Evolutionary conservation across 345 rosid genomes (phyloP).

Genomic region (Trapa bicornis): DNA sequence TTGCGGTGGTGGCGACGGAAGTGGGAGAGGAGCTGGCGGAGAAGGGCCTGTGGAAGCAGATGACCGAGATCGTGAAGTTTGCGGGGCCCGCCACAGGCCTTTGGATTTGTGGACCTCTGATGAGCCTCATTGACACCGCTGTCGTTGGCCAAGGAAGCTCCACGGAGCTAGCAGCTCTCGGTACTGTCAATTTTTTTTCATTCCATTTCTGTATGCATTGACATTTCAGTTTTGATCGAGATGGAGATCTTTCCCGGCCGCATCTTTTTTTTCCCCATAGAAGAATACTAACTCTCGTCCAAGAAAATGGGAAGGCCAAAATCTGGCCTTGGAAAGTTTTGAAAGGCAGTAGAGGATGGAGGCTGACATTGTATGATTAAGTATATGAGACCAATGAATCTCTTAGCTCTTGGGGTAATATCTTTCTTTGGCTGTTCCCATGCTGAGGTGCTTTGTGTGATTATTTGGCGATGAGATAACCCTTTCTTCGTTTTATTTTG

Average conservation of each 20-base stretch:
- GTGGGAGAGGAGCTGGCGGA: no score
- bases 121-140: no score
- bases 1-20: no score
- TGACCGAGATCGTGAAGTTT: no score
- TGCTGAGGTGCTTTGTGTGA: background rate
- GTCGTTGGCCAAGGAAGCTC: no score
- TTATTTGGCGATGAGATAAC: background rate
- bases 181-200: conserved; percentile 15
- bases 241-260: background rate
- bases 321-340: background rate
- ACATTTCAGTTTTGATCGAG: background rate
- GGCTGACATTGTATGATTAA: background rate
- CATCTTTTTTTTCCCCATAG: background rate
- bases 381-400: background rate
- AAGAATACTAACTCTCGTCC: background rate
- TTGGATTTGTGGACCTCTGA: no score
- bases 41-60: no score
- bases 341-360: background rate
- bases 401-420: background rate
- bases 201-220: background rate
- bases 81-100: no score
- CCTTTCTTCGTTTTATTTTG: background rate
- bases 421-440: background rate
- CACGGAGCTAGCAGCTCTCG: conserved; percentile 35
- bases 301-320: background rate